Base-by-base conservation (phyloP, 1,139 yeast species). In the Diutina catenulata region DNA sequence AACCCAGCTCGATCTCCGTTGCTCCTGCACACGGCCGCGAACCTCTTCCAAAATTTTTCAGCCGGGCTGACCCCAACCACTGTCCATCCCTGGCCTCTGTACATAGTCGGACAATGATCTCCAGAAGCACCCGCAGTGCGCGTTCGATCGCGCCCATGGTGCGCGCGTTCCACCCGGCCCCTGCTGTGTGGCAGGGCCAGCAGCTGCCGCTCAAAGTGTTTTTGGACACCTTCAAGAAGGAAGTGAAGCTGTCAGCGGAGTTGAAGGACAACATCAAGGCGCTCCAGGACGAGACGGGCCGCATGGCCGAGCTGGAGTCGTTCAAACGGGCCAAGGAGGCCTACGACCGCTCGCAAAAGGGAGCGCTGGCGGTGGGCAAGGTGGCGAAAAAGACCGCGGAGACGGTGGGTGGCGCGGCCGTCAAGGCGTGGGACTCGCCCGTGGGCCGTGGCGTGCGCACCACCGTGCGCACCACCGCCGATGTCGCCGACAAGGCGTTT, bases 341-440 rank as follows among this genome's bases (percentile, higher is more conserved):
- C 0, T 86, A 81, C 50, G 86, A 82, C 42, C 72, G 68, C 46
- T 96, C 97, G 3, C 93, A 80, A 53, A 74, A 74, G 52, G 82
- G 86, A 10, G 69, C 80, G 14, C 74, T 88, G 33, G 87, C 87
- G 31, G 84, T 95, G 8, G 88, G 94, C 3, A 75, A 80, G 55
- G 83, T 87, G 35, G 75, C 87, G 42, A 74, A 76, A 49, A 83
- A 83, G 60, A 91, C 97, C 2, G 96, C 97, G n/a, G 86, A 82
- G 51, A 93, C 80, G 26, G 86, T 91, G 23, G 98, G 96, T 40
- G 80, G 74, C 40, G 94, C 78, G 35, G 98, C 96, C 3, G 70
- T 74, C 36, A 80, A 80, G 45, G 96, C 97, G 1, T 93, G 99
- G 99, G 96, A 93, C 44, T 86, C 96, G 2, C 87, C 91, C 25